These are phyloP conservation scores for Carallia pectinifolia DNA, from an alignment of 345 rosid species.

Conservation along the genomic window DNA sequence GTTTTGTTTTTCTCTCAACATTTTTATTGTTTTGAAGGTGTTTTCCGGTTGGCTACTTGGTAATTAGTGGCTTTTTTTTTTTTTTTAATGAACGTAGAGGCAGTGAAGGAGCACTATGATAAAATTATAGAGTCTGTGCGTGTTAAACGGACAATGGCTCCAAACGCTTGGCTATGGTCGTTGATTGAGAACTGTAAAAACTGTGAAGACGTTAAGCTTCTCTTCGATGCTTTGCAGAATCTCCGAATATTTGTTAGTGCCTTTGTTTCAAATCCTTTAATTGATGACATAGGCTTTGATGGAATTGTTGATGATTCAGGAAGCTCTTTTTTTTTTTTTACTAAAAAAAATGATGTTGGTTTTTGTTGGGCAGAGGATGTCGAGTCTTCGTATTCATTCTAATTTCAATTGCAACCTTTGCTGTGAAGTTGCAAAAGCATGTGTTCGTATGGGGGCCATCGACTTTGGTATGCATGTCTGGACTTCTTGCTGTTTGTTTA, in stretches of 20 bases:
- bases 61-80: not conserved
- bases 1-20: not conserved
- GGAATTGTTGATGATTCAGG: not conserved
- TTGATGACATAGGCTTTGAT: not conserved
- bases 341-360: not conserved
- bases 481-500: not conserved
- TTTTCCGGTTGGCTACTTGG: not conserved
- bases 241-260: slow-evolving; percentile 77
- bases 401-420: slow-evolving; percentile 81
- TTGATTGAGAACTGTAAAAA: slow-evolving; percentile 65
- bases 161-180: slow-evolving; percentile 82
- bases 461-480: slow-evolving; percentile 56
- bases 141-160: slow-evolving; percentile 65
- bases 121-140: slow-evolving; percentile 59
- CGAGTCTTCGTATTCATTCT: slow-evolving; percentile 74
- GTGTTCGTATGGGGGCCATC: slow-evolving; percentile 66
- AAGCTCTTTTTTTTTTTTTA: not conserved
- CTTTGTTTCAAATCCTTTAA: not conserved
- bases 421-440: slow-evolving; percentile 74
- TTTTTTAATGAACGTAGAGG: slow-evolving; percentile 39
- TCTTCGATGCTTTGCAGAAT: slow-evolving; percentile 55
- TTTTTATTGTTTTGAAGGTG: not conserved
- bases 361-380: slow-evolving; percentile 60
- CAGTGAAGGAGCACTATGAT: slow-evolving; percentile 68
- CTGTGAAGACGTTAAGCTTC: slow-evolving; percentile 65